Evolutionary conservation across 1,284 basidiomycete species (phyloP).

Genomic region (Irpex sp.): DNA sequence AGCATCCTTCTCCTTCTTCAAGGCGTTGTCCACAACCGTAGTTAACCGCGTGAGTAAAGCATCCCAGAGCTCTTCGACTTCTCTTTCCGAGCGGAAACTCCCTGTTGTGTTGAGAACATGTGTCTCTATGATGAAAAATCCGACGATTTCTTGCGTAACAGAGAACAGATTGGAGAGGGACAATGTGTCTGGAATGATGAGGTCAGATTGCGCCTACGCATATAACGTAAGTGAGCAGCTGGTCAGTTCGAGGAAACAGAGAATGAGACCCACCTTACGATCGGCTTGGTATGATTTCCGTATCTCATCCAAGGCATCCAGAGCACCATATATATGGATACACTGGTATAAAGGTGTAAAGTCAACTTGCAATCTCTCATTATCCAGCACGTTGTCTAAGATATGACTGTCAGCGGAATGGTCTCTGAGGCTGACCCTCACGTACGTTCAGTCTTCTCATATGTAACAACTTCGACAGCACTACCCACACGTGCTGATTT

Average conservation of each 20-base stretch:
- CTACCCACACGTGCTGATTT: conserved; percentile 87
- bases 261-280: conserved; percentile 61
- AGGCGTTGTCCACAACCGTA: conserved; percentile 69
- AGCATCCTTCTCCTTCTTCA: conserved; percentile 78
- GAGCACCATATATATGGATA: conserved; percentile 93
- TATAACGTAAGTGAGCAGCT: conserved; percentile 12
- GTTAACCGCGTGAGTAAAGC: conserved; percentile 80
- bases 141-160: conserved; percentile 92
- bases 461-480: conserved; percentile 90
- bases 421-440: conserved; percentile 1
- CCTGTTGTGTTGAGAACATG: conserved; percentile 89
- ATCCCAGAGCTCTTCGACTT: conserved; percentile 97
- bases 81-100: conserved; percentile 82
- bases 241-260: background rate
- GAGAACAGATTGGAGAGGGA: conserved; percentile 46
- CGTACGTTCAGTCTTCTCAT: conserved; percentile 94
- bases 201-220: conserved; percentile 89
- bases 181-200: conserved; percentile 80
- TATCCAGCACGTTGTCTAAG: conserved; percentile 87
- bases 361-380: conserved; percentile 85
- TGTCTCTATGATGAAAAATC: conserved; percentile 97
- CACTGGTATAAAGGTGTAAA: conserved; percentile 96
- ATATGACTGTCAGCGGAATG: conserved; percentile 6
- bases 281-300: conserved; percentile 95
- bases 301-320: conserved; percentile 87